Percentiles rank a stretch among this genome's conserved stretches.
Conservation (phyloP, 305 asterid genomes). For the Striga hermonthica region DNA sequence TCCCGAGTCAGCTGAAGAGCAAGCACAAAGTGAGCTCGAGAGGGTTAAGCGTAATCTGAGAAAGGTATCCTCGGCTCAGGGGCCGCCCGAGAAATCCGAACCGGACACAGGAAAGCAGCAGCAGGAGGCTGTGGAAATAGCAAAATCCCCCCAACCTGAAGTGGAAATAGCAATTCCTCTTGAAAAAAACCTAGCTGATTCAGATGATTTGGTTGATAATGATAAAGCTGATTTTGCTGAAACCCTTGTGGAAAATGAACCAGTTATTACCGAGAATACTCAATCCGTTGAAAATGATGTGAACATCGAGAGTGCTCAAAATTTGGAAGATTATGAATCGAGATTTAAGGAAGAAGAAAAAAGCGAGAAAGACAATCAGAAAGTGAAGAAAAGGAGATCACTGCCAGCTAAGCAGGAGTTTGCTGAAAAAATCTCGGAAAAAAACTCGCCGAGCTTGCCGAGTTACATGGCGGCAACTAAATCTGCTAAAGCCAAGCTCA, state of each 20-base stretch:
- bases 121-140: conserved; percentile 37
- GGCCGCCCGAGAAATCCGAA: conserved; percentile 56
- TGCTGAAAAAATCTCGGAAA: conserved; percentile 71
- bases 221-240: conserved; percentile 40
- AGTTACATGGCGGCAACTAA: conserved; percentile 93
- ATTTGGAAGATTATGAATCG: conserved; percentile 43
- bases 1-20: conserved; percentile 58
- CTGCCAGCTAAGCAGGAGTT: conserved; percentile 73
- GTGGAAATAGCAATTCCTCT: conserved; percentile 35
- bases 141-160: conserved; percentile 37
- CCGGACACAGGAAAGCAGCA: conserved; percentile 52
- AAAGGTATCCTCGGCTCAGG: conserved; percentile 54
- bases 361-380: conserved; percentile 54
- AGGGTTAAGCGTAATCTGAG: conserved; percentile 77
- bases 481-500: conserved; percentile 92
- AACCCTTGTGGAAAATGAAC: conserved; percentile 47
- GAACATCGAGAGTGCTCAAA: conserved; percentile 34
- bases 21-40: conserved; percentile 74
- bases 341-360: conserved; percentile 54
- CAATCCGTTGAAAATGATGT: conserved; percentile 46
- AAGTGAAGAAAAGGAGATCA: conserved; percentile 66
- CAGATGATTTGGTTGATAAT: conserved; percentile 36
- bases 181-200: conserved; percentile 35
- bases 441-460: conserved; percentile 70
- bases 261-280: conserved; percentile 33